These are phyloP conservation scores for Ensete glaucum DNA, from an alignment of 176 grass and related monocot genomes.

Conservation along the genomic window DNA sequence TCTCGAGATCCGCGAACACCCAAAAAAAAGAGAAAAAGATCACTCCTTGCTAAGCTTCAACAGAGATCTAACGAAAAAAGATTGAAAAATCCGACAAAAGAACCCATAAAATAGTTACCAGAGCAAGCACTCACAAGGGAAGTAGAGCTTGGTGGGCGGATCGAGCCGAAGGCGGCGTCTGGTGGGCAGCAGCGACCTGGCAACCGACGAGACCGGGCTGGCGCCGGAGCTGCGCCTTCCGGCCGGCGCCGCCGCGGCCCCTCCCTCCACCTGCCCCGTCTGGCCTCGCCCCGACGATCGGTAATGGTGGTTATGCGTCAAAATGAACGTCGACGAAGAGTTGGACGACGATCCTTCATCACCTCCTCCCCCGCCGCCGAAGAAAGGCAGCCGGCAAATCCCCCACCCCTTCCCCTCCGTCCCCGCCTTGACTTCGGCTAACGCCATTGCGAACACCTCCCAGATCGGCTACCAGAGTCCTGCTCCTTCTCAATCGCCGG, in stretches of 20 bases:
- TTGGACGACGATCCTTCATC: neutral
- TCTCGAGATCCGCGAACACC: too few relatives aligned
- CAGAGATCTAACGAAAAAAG: neutral
- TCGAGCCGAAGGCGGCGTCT: slow-evolving; percentile 83
- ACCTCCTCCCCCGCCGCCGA: neutral
- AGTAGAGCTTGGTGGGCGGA: slow-evolving; percentile 79
- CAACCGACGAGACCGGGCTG: slow-evolving; percentile 26
- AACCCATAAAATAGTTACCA: neutral
- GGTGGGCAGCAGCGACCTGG: slow-evolving; percentile 71
- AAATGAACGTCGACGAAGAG: neutral
- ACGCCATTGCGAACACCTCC: slow-evolving; percentile 2
- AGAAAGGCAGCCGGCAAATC: slow-evolving; percentile 6
- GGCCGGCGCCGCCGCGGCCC: neutral
- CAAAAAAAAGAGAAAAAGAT: neutral
- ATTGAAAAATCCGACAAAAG: neutral
- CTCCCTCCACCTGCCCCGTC: slow-evolving; percentile 2
- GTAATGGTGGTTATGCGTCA: neutral
- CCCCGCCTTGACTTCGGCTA: neutral
- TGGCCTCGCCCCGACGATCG: slow-evolving; percentile 1
- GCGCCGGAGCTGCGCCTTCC: slow-evolving; percentile 11
- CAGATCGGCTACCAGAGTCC: neutral
- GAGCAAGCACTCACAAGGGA: slow-evolving; percentile 48
- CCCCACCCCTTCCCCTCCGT: slow-evolving; percentile 3
- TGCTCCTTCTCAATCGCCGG: neutral
- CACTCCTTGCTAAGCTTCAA: too few relatives aligned